phyloP scores from a whole-genome alignment of 306 rosid species.

The Canavalia gladiata region DNA sequence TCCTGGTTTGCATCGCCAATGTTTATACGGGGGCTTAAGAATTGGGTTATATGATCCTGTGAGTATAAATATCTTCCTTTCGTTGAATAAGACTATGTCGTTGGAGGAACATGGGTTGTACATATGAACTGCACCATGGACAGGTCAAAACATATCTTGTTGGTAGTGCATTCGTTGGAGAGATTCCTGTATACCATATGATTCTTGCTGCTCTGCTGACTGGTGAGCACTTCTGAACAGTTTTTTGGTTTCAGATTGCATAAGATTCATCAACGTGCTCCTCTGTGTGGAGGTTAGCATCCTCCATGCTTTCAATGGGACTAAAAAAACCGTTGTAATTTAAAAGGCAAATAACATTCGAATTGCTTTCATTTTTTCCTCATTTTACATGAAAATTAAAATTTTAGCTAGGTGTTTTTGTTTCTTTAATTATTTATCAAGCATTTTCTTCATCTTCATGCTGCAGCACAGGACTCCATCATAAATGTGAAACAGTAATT shows the following conservation, averaged over 20 bases:
- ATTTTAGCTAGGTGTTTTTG: background rate
- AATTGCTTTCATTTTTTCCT: background rate
- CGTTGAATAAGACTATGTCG: conserved; percentile 44
- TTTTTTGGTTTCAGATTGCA: conserved; percentile 7
- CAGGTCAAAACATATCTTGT: conserved; percentile 92
- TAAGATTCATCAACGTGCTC: conserved; percentile 33
- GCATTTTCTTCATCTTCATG: conserved; percentile 9
- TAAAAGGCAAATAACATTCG: conserved; percentile 7
- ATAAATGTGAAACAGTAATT: conserved; percentile 34
- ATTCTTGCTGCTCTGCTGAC: conserved; percentile 91
- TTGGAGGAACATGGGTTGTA: conserved; percentile 52
- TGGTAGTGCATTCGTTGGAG: conserved; percentile 87
- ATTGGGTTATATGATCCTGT: conserved; percentile 97
- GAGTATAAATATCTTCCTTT: conserved; percentile 61
- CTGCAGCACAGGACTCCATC: conserved; percentile 14
- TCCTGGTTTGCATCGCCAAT: conserved; percentile 97
- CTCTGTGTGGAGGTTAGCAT: conserved; percentile 3
- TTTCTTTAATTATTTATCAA: background rate
- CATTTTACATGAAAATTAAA: background rate
- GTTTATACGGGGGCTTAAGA: conserved; percentile 95
- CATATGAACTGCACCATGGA: conserved; percentile 60
- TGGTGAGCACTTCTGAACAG: conserved; percentile 63
- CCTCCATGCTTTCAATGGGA: conserved; percentile 5
- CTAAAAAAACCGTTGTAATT: background rate
- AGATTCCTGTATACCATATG: conserved; percentile 82